Evolutionary conservation across 2,329 filamentous ascomycete genomes (phyloP).

Genomic region (Gaeumannomyces tritici): DNA sequence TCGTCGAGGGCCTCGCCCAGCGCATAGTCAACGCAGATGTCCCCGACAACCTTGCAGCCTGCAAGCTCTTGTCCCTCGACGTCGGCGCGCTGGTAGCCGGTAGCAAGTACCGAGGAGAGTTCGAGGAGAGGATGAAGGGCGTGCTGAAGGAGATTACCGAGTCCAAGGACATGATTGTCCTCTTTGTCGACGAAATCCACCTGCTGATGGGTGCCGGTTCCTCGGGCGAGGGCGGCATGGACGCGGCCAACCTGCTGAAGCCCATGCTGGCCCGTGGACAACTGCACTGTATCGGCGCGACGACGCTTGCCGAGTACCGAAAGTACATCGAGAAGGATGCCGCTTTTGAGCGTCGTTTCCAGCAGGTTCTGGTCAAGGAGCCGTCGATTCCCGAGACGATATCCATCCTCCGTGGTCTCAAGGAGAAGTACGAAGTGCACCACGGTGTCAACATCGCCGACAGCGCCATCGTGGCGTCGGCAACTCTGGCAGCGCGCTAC

Average conservation of each 20-base stretch:
- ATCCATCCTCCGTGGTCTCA: slow-evolving; percentile 95
- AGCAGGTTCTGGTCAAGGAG: slow-evolving; percentile 96
- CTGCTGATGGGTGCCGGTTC: slow-evolving; percentile 95
- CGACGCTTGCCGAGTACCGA: slow-evolving; percentile 79
- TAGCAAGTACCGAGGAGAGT: slow-evolving; percentile 97
- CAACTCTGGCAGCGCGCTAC: slow-evolving; percentile 88
- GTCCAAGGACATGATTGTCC: slow-evolving; percentile 90
- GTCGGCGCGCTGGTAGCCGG: slow-evolving; percentile 92
- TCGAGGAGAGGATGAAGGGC: slow-evolving; percentile 98
- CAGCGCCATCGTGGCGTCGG: slow-evolving; percentile 80
- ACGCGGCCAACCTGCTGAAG: slow-evolving; percentile 94
- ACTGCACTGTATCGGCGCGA: slow-evolving; percentile 95
- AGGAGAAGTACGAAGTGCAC: slow-evolving; percentile 96
- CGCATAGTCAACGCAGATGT: slow-evolving; percentile 96
- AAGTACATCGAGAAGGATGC: slow-evolving; percentile 99
- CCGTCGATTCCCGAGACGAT: slow-evolving; percentile 82
- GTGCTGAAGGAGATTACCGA: slow-evolving; percentile 94
- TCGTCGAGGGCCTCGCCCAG: slow-evolving; percentile 90
- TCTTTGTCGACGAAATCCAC: slow-evolving; percentile 98
- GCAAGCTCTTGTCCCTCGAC: slow-evolving; percentile 88
- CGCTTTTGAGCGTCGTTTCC: slow-evolving; percentile 96
- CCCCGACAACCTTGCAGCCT: slow-evolving; percentile 86
- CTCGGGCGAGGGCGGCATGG: slow-evolving; percentile 95
- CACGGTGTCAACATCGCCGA: slow-evolving; percentile 96
- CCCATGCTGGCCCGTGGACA: slow-evolving; percentile 96